phyloP scores from a whole-genome alignment of 192 early-diverging fungal genomes.

The Backusella tuberculispora region DNA sequence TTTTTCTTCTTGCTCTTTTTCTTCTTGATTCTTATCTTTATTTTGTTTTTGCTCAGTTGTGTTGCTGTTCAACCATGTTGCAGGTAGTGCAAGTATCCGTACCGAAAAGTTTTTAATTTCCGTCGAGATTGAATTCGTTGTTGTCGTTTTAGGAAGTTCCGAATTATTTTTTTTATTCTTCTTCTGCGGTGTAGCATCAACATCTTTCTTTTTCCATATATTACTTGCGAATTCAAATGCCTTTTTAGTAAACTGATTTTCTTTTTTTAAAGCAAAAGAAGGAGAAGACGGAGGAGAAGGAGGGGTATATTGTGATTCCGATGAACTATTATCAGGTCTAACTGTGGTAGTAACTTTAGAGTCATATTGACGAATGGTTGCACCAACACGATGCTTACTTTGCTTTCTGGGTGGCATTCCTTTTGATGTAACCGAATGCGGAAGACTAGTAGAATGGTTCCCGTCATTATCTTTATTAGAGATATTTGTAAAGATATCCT shows the following conservation, averaged over 20 bases:
- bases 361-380: slow-evolving; percentile 9
- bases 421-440: neutral
- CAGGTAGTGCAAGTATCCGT: slow-evolving; percentile 8
- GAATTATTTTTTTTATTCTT: neutral
- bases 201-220: neutral
- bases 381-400: slow-evolving; percentile 1
- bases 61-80: neutral
- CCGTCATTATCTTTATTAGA: neutral
- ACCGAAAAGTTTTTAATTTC: slow-evolving; percentile 7
- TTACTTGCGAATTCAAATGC: neutral
- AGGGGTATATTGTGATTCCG: neutral
- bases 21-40: neutral
- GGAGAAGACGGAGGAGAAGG: no score
- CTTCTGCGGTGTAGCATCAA: no score
- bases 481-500: neutral
- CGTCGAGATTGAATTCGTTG: slow-evolving; percentile 10
- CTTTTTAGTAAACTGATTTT: neutral
- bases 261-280: neutral
- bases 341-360: neutral
- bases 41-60: neutral
- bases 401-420: neutral
- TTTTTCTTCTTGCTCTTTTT: neutral
- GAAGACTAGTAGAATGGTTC: neutral
- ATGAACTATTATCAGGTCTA: no score
- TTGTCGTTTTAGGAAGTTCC: slow-evolving; percentile 1